Conservation (phyloP, 2,329 filamentous ascomycete genomes). For the Sporothrix luriei region DNA sequence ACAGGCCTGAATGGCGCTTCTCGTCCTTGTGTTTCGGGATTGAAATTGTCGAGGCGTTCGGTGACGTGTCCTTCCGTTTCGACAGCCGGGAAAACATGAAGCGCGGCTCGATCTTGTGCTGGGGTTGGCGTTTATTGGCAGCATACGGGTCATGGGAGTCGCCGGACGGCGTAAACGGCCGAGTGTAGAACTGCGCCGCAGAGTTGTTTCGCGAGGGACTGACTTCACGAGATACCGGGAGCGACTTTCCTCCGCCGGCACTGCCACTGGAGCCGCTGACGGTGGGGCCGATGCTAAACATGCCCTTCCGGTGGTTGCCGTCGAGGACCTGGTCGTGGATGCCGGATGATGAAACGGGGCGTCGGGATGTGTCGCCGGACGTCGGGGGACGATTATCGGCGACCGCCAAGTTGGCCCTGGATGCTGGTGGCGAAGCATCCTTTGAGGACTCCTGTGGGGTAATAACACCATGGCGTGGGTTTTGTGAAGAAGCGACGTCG, state of each 20-base stretch:
- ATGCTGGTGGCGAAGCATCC: constrained; percentile 50
- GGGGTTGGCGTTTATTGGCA: constrained; percentile 75
- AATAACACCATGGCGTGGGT: constrained; percentile 48
- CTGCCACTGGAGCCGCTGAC: constrained; percentile 42
- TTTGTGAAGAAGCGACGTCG: constrained; percentile 33
- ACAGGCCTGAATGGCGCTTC: constrained; percentile 55
- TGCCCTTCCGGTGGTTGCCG: constrained; percentile 54
- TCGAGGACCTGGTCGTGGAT: constrained; percentile 38
- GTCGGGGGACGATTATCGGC: constrained; percentile 46
- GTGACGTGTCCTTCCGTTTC: constrained; percentile 67
- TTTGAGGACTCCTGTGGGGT: constrained; percentile 70
- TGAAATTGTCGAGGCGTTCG: constrained; percentile 55
- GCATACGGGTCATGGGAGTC: constrained; percentile 85
- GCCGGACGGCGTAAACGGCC: constrained; percentile 76
- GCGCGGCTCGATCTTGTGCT: constrained; percentile 70
- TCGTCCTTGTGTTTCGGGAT: constrained; percentile 53
- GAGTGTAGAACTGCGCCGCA: constrained; percentile 66
- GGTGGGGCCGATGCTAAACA: constrained; percentile 54
- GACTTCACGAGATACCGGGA: constrained; percentile 61
- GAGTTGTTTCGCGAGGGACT: constrained; percentile 64
- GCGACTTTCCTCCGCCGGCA: constrained; percentile 48
- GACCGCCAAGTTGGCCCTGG: constrained; percentile 44
- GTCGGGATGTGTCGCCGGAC: constrained; percentile 47
- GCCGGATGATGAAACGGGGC: constrained; percentile 46
- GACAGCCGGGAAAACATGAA: constrained; percentile 84